Base-by-base conservation (phyloP, 2,329 filamentous ascomycete species). In the Simplicillium sp. region DNA sequence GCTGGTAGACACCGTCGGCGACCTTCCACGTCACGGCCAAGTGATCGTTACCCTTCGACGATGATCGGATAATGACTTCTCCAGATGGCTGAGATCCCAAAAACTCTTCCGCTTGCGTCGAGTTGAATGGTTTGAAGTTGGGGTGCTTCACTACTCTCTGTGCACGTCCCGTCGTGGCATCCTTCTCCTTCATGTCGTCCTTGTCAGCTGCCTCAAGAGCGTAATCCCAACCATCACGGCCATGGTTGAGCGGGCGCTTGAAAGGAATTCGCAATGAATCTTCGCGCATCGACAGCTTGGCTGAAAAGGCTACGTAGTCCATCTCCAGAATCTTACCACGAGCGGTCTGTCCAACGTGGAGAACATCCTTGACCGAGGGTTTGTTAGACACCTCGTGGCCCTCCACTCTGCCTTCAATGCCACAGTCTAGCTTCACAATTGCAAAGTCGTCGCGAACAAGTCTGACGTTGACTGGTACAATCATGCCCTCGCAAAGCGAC, bases 11-110 rank as follows among this genome's bases (percentile, higher is more conserved):
- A 44, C 84, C 84, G 58, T 97, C 88, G 2, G 87, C 84, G 12
- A 98, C 89, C 68, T 98, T 98, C 92, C 92, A 98, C 1, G 92
- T 98, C 36, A 98, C 80, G 7, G 90, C 88, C 41, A 98, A 71
- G 66, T 98, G 92, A 59, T 98, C 92, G 44, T 87, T 84, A 35
- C 92, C 92, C 61, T 94, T 95, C 20, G 88, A 95, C 1, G 88
- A 96, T 3, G 92, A 90, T 35, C 92, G 83, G 55, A 98, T 96
- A 45, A 98, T 87, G 41, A 94, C 84, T 59, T 97, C 92, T 37
- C 92, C 92, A 7, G 82, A 73, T 39, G 83, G 77, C 59, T 94
- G 87, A 12, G 84, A 86, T 34, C 88, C 88, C 28, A 98, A 75
- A 59, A 84, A 97, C 60, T 97, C 87, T 62, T 97, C 87, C 1